Evolutionary conservation across 345 rosid species (phyloP).

Genomic region (Tarenaya hassleriana): DNA sequence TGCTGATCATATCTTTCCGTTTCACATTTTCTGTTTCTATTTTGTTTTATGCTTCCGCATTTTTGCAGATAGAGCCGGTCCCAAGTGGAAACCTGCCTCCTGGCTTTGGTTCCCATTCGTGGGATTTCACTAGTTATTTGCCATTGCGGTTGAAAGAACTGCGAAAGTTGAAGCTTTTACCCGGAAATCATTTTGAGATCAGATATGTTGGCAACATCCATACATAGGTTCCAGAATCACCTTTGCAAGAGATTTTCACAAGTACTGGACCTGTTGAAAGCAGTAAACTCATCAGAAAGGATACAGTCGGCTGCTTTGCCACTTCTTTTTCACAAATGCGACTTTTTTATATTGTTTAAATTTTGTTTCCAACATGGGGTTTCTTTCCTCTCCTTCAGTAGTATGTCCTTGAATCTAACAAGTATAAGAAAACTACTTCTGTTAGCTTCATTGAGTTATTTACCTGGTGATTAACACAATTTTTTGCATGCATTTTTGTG

Average conservation of each 20-base stretch:
- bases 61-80: slow-evolving; percentile 83
- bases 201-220: slow-evolving; percentile 96
- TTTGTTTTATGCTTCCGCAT: too few species aligned
- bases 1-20: slow-evolving; percentile 11
- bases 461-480: slow-evolving; percentile 6
- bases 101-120: slow-evolving; percentile 51
- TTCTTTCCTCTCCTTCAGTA: slow-evolving; percentile 6
- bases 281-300: slow-evolving; percentile 91
- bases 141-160: slow-evolving; percentile 8
- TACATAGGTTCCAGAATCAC: slow-evolving; percentile 84
- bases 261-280: slow-evolving; percentile 94
- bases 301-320: slow-evolving; percentile 45
- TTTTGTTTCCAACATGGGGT: too few species aligned
- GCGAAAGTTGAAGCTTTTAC: slow-evolving; percentile 31
- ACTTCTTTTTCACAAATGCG: not conserved
- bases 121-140: not conserved
- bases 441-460: slow-evolving; percentile 1
- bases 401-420: slow-evolving; percentile 6
- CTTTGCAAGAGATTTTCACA: slow-evolving; percentile 87
- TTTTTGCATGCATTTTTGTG: slow-evolving; percentile 15
- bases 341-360: not conserved
- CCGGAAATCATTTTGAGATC: slow-evolving; percentile 27
- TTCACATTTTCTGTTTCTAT: not conserved
- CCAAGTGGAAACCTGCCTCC: slow-evolving; percentile 97
- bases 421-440: not conserved